Base-by-base conservation (phyloP, 2,329 filamentous ascomycete species). In the Dothideomycetes sp. region DNA sequence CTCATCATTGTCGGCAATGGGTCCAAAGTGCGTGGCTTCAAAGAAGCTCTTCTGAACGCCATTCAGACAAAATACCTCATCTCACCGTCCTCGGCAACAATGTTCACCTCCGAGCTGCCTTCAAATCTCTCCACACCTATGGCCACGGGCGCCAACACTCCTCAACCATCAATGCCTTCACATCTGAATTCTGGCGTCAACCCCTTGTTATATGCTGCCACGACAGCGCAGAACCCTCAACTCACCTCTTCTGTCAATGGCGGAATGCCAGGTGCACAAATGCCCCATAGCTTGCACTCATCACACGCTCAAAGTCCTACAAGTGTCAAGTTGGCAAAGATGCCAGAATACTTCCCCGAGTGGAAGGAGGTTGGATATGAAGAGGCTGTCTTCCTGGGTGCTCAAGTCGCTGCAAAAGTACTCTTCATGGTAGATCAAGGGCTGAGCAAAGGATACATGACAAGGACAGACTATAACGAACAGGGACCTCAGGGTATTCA, bases 51-150 rank as follows among this genome's bases (percentile, higher is more conserved):
- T 33, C 61, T 96, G 25, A 74, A 82, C 52, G 87, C 80, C 0
- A 74, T 98, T 24, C 76, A 76, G 25, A 74, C 80, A 34, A 87
- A 88, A 49, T 91, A 94, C 60, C 74, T 95, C 40, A 80, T 98
- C 50, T 94, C 88, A 2, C 91, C 91, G 0, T 88, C 82, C 19
- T 89, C 86, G 1, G 87, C 86, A 36, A 95, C 88, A 29, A 96
- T 96, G 55, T 96, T 96, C 70, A 94, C 88, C 24, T 94, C 87
- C 16, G 91, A 98, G 62, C 78, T 96, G 25, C 91, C 91, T 6
- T 95, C 87, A 7, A 89, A 91, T 63, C 76, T 95, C 57, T 87
- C 84, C 20, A 96, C 91, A 0, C 91, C 91, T 1, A 74, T 82
- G 9, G 88, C 86, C 15, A 96, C 89, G 1, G 89, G 89, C 23